Base-by-base conservation (phyloP, 345 rosid genomes). In the Acer saccharum region DNA sequence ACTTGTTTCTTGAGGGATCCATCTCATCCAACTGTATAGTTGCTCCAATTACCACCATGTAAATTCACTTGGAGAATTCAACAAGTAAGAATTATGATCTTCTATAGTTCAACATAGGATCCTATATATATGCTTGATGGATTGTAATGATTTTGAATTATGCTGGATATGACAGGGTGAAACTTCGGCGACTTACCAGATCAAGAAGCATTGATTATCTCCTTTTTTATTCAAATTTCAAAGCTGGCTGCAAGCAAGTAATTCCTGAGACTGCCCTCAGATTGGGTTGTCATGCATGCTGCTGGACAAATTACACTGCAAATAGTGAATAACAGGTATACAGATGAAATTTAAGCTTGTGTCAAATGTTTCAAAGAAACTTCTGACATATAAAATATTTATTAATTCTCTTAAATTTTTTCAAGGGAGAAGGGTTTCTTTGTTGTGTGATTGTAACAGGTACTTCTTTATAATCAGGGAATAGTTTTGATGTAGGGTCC, bases 401-500 rank as follows among this genome's bases (percentile, higher is more conserved):
- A 44, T 79, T 76, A 21, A 72, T 83, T 76, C 80, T 83, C 76
- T 72, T 18, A 75, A 75, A 76, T 27, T 32, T 73, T 43, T 46
- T 65, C 46, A 55, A 63, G 75, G 50, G 21, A 50, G 46, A 4
- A 32, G 27, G 46, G 23, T 3, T 0, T 23, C 64, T 32, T 50
- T 8, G 39, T 54, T 69, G 21, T 39, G 67, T 7, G 7, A 17
- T 21, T 48, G n/a, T 48, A 65, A 44, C 48, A n/a, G 55, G 16
- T 66, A 65, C 14, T 64, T n/a, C 12, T 65, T 23, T 75, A 50
- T 65, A 64, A 32, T 50, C 78, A 29, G 58, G 29, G 16, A 64
- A 65, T 23, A 65, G 23, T 74, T 63, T 62, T n/a, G 35, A 21
- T 72, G 63, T 58, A 60, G 20, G 52, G 52, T 60, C 20, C 67